Evolutionary conservation across 2,329 filamentous ascomycete genomes (phyloP).

Genomic region (Claviceps monticola): DNA sequence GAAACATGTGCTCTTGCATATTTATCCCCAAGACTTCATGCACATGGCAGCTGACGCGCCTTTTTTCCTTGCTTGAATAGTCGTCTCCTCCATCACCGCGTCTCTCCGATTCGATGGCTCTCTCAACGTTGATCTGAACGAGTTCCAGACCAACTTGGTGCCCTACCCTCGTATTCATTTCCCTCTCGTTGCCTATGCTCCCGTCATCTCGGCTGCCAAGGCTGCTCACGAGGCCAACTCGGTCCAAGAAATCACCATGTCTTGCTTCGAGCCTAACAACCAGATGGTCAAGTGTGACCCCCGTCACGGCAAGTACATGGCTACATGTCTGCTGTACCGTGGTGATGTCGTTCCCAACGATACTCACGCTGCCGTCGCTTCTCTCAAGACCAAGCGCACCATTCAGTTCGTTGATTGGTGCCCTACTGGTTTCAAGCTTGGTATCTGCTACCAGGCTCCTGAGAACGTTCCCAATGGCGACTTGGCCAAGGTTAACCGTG

Average conservation of each 20-base stretch:
- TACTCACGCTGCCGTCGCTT: slow-evolving; percentile 80
- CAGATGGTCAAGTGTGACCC: slow-evolving; percentile 99
- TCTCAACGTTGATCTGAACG: slow-evolving; percentile 97
- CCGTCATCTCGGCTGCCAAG: slow-evolving; percentile 89
- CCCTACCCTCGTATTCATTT: slow-evolving; percentile 99
- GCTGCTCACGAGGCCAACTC: slow-evolving; percentile 96
- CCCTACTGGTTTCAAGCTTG: slow-evolving; percentile 99
- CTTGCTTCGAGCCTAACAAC: slow-evolving; percentile 99
- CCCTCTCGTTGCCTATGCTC: slow-evolving; percentile 91
- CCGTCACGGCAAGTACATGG: slow-evolving; percentile 99
- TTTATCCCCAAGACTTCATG: background rate
- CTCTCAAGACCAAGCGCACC: slow-evolving; percentile 97
- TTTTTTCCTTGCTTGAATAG: slow-evolving; percentile 27
- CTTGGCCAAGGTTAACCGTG: slow-evolving; percentile 93
- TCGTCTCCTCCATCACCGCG: slow-evolving; percentile 95
- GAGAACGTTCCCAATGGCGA: slow-evolving; percentile 94
- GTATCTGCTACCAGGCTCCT: slow-evolving; percentile 98
- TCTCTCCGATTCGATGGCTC: slow-evolving; percentile 97
- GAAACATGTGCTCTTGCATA: background rate
- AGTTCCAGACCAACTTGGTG: slow-evolving; percentile 99
- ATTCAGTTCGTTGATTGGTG: slow-evolving; percentile 99
- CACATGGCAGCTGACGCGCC: background rate
- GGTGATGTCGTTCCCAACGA: slow-evolving; percentile 97
- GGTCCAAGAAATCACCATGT: slow-evolving; percentile 95
- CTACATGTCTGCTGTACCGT: slow-evolving; percentile 93